A percentile compares a stretch with the other conserved stretches of the same genome.
Conservation (phyloP, 2,329 filamentous ascomycete species). For the Pestalotiopsis sp. region DNA sequence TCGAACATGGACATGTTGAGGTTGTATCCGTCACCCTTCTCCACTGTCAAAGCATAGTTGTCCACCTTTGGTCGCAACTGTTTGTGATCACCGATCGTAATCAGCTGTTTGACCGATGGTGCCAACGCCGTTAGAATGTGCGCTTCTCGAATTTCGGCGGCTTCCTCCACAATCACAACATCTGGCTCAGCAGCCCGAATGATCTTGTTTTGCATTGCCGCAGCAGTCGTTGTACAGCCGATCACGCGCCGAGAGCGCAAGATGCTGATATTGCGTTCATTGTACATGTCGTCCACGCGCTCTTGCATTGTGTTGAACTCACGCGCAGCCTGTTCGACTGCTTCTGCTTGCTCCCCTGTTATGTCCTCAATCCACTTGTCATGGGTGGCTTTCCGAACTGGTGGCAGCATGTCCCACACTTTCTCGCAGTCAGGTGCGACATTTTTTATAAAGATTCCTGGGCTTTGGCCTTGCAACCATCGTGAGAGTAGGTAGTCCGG, state of each 20-base stretch:
- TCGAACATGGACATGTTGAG: conserved; percentile 71
- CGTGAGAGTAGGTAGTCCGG: conserved; percentile 50
- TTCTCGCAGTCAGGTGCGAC: conserved; percentile 28
- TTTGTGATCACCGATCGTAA: conserved; percentile 73
- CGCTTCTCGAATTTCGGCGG: conserved; percentile 70
- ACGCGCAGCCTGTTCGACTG: conserved; percentile 37
- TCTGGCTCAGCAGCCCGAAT: conserved; percentile 57
- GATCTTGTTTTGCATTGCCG: conserved; percentile 59
- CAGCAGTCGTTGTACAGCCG: conserved; percentile 70
- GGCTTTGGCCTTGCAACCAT: conserved; percentile 50
- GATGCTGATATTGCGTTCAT: conserved; percentile 39
- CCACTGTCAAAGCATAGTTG: conserved; percentile 60
- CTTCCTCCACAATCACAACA: conserved; percentile 69
- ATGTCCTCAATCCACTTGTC: conserved; percentile 45
- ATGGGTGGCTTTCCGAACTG: conserved; percentile 34
- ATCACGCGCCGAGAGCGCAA: conserved; percentile 61
- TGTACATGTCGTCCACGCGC: conserved; percentile 42
- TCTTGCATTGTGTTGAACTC: conserved; percentile 43
- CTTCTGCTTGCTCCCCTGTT: conserved; percentile 48
- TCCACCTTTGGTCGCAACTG: conserved; percentile 69
- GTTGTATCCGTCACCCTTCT: conserved; percentile 65
- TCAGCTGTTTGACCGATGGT: conserved; percentile 57
- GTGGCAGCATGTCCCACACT: conserved; percentile 53
- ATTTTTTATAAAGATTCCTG: conserved; percentile 40
- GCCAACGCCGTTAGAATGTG: conserved; percentile 64